These are phyloP conservation scores for Stagonosporopsis rhizophila DNA, from an alignment of 2,329 filamentous ascomycete species.

Conservation along the genomic window DNA sequence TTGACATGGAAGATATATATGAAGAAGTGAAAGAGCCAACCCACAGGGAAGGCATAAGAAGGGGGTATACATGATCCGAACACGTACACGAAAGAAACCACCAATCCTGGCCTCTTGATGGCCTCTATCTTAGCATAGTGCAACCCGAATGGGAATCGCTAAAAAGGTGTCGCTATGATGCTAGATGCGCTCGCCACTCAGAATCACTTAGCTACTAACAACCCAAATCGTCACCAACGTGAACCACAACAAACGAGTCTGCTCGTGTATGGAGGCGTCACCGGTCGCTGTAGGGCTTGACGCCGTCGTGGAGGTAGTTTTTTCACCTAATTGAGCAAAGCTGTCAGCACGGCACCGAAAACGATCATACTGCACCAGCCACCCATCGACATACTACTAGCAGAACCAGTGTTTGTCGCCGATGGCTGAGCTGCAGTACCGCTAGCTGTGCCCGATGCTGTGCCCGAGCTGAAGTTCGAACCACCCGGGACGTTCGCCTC, in stretches of 20 bases:
- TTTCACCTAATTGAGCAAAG: slow-evolving; percentile 15
- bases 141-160: no score
- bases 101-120: not conserved
- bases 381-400: slow-evolving; percentile 17
- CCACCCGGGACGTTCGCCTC: slow-evolving; percentile 64
- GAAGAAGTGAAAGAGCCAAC: slow-evolving; percentile 7
- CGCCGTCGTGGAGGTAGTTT: not conserved
- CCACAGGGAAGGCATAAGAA: slow-evolving; percentile 12
- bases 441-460: slow-evolving; percentile 10
- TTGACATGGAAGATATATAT: slow-evolving; percentile 7
- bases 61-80: slow-evolving; percentile 28
- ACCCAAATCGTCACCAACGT: not conserved
- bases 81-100: slow-evolving; percentile 22
- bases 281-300: slow-evolving; percentile 5
- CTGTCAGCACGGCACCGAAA: slow-evolving; percentile 17
- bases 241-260: not conserved
- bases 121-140: not conserved
- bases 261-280: not conserved
- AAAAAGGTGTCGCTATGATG: not conserved
- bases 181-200: not conserved
- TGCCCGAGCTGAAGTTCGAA: slow-evolving; percentile 35
- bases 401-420: slow-evolving; percentile 26
- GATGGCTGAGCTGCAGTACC: slow-evolving; percentile 26
- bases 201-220: not conserved
- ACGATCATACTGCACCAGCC: slow-evolving; percentile 17